Evolutionary conservation across 2,329 filamentous ascomycete genomes (phyloP).

Genomic region (Aaosphaeria pasadenensis): DNA sequence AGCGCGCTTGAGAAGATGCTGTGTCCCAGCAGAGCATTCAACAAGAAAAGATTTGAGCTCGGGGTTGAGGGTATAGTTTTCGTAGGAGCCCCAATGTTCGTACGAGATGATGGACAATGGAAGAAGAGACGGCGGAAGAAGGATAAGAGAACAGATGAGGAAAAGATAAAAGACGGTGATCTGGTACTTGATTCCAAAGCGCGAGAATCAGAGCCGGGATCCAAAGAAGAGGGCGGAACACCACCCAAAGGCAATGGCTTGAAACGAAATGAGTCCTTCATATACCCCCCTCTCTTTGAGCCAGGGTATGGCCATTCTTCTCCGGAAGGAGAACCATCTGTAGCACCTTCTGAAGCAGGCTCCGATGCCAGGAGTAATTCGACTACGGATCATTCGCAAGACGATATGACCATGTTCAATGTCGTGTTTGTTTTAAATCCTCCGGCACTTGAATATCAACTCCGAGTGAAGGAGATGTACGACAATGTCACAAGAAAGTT

Average conservation of each 20-base stretch:
- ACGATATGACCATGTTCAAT: constrained; percentile 93
- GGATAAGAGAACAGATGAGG: constrained; percentile 21
- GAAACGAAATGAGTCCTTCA: constrained; percentile 20
- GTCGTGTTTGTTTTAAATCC: constrained; percentile 89
- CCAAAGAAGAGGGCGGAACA: constrained; percentile 1
- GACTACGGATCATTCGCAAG: constrained; percentile 45
- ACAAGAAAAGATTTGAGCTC: constrained; percentile 40
- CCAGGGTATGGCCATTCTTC: constrained; percentile 39
- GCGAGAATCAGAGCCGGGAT: constrained; percentile 14
- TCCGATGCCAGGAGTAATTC: constrained; percentile 40
- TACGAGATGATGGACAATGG: constrained; percentile 40
- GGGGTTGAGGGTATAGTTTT: constrained; percentile 40
- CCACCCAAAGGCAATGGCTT: constrained; percentile 3
- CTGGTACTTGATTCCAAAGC: constrained; percentile 5
- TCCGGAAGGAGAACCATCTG: constrained; percentile 27
- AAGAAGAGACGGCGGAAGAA: constrained; percentile 35
- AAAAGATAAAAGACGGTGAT: constrained; percentile 14
- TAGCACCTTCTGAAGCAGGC: constrained; percentile 32
- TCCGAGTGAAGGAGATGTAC: constrained; percentile 74
- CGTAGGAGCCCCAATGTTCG: constrained; percentile 41
- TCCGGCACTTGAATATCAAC: constrained; percentile 71
- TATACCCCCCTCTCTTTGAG: constrained; percentile 36
- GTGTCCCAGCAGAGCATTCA: constrained; percentile 34
- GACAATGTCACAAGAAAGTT: constrained; percentile 88
- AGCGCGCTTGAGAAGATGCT: constrained; percentile 41